These are phyloP conservation scores for Phytophthora sansomeana DNA, from an alignment of 352 stramenopile genomes.

Conservation along the genomic window DNA sequence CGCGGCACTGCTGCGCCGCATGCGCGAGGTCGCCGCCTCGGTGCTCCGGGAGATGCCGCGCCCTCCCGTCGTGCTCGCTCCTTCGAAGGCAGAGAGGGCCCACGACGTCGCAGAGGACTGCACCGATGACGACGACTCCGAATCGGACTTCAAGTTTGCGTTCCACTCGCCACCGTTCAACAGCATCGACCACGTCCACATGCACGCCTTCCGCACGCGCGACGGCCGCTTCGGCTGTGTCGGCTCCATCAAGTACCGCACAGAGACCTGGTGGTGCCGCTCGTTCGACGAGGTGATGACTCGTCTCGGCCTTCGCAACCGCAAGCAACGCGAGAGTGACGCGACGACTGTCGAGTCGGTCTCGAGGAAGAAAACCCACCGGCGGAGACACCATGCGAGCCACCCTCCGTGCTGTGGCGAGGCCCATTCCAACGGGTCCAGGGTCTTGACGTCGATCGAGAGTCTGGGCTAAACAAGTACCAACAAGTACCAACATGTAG, in stretches of 20 bases:
- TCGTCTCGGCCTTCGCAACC: slow-evolving; percentile 37
- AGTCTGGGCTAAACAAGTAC: slow-evolving; percentile 24
- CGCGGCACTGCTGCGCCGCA: slow-evolving; percentile 64
- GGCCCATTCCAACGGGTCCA: slow-evolving; percentile 26
- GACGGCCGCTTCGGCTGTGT: slow-evolving; percentile 68
- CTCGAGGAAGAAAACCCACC: slow-evolving; percentile 19
- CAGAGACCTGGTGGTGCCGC: slow-evolving; percentile 88
- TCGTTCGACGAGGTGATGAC: slow-evolving; percentile 80
- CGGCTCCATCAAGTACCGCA: slow-evolving; percentile 86
- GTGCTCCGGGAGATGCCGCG: slow-evolving; percentile 59
- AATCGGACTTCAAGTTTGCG: slow-evolving; percentile 71
- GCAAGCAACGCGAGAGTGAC: slow-evolving; percentile 17
- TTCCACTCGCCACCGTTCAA: slow-evolving; percentile 91
- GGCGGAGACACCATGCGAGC: slow-evolving; percentile 24
- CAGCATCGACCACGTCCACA: slow-evolving; percentile 92
- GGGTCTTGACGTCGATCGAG: slow-evolving; percentile 29
- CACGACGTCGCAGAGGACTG: slow-evolving; percentile 21
- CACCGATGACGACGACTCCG: slow-evolving; percentile 36
- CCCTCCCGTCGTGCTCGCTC: slow-evolving; percentile 23
- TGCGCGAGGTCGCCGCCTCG: slow-evolving; percentile 69
- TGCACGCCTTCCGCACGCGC: slow-evolving; percentile 83
- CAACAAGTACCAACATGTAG: slow-evolving; percentile 12
- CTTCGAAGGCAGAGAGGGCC: slow-evolving; percentile 29
- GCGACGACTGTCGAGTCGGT: slow-evolving; percentile 12
- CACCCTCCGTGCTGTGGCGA: slow-evolving; percentile 21